These are phyloP conservation scores for Carex myosuroides DNA, from an alignment of 176 grass and related monocot genomes.

Conservation along the genomic window DNA sequence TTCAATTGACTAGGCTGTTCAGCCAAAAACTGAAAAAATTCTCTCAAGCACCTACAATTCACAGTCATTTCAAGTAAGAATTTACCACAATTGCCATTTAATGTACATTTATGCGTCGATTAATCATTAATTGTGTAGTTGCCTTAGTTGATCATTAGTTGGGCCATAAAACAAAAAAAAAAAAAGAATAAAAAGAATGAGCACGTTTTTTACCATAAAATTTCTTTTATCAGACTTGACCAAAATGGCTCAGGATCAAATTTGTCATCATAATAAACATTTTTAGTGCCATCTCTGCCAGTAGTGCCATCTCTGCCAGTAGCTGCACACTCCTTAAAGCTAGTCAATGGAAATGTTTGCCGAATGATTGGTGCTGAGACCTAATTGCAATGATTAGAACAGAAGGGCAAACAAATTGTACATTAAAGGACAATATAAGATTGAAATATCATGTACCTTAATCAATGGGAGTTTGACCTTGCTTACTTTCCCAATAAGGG, in stretches of 20 bases:
- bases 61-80: slow-evolving; percentile 6
- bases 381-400: slow-evolving; percentile 15
- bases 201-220: slow-evolving; percentile 15
- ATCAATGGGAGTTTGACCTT: slow-evolving; percentile 20
- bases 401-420: neutral
- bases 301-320: slow-evolving; percentile 12
- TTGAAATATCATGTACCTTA: slow-evolving; percentile 13
- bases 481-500: neutral
- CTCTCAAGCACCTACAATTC: slow-evolving; percentile 51
- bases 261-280: slow-evolving; percentile 15
- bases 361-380: neutral
- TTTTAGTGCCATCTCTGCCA: slow-evolving; percentile 7
- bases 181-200: neutral
- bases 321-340: slow-evolving; percentile 24
- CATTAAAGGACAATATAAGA: neutral
- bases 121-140: neutral
- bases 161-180: neutral
- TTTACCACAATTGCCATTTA: neutral
- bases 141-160: neutral
- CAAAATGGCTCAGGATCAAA: slow-evolving; percentile 31
- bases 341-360: slow-evolving; percentile 2
- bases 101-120: neutral
- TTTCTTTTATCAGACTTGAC: slow-evolving; percentile 33
- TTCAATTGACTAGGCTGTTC: slow-evolving; percentile 85
- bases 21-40: slow-evolving; percentile 53